Conservation (phyloP, 202 grass and related monocot genomes). For the Schoenoplectus triqueter region DNA sequence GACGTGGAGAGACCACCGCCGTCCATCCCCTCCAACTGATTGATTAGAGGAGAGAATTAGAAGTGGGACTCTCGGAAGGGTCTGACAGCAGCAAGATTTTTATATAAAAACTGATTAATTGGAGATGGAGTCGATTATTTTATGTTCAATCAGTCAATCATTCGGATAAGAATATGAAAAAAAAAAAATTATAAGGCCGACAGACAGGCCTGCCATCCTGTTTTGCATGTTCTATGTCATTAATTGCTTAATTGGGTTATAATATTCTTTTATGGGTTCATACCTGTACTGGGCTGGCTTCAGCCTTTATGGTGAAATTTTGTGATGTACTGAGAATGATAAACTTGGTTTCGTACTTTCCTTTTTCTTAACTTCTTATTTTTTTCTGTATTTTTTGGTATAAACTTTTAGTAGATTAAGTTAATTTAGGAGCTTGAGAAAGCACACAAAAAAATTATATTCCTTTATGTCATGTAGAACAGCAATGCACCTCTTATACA, state of each 20-base stretch:
- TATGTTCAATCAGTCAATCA: not conserved
- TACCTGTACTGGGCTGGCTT: not conserved
- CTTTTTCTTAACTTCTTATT: no score
- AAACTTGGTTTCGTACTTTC: not conserved
- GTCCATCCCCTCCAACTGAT: not conserved
- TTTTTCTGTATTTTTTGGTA: no score
- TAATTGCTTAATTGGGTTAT: not conserved
- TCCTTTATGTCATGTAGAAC: no score
- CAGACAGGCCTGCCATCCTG: not conserved
- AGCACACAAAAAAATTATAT: no score
- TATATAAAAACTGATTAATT: no score
- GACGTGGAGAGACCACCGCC: not conserved
- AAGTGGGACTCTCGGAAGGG: no score
- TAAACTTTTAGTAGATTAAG: no score
- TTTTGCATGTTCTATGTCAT: not conserved
- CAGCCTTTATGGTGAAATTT: not conserved
- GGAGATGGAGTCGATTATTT: not conserved
- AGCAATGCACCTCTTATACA: no score
- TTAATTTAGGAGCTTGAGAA: no score
- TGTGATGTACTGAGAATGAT: not conserved
- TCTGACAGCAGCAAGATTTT: no score
- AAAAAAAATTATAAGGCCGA: not conserved
- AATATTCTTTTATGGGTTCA: not conserved
- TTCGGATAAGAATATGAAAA: not conserved
- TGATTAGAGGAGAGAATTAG: no score